Conservation (phyloP, 2,329 filamentous ascomycete species). For the Aspergillus sp. region DNA sequence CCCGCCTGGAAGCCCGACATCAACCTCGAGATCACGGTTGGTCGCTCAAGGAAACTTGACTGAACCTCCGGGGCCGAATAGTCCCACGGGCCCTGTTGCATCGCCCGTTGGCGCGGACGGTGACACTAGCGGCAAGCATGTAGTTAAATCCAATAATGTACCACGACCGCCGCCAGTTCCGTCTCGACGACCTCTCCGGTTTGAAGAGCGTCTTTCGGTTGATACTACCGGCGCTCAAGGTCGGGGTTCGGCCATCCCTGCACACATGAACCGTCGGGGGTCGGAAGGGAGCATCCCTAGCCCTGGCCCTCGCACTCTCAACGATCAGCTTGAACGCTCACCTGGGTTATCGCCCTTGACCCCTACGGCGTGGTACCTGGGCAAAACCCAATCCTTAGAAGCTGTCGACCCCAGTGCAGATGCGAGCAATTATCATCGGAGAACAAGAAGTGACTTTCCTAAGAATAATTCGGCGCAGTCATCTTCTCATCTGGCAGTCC, state of each 20-base stretch:
- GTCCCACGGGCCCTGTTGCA: conserved; percentile 2
- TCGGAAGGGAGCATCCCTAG: conserved; percentile 63
- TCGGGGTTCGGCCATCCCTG: conserved; percentile 52
- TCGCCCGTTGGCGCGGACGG: conserved; percentile 2
- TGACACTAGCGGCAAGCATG: conserved; percentile 2
- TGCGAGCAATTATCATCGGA: conserved; percentile 24
- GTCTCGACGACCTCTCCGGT: conserved; percentile 50
- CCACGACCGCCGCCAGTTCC: conserved; percentile 14
- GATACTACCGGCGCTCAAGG: conserved; percentile 43
- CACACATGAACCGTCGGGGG: conserved; percentile 50
- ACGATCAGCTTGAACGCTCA: conserved; percentile 29
- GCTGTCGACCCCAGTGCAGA: conserved; percentile 24
- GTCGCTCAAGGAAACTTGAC: background rate
- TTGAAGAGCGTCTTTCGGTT: conserved; percentile 64
- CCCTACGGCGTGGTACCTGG: conserved; percentile 59
- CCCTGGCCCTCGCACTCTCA: conserved; percentile 36
- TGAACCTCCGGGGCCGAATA: background rate
- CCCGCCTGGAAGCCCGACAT: conserved; percentile 28
- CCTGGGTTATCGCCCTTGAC: conserved; percentile 53
- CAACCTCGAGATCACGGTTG: conserved; percentile 6
- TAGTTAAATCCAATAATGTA: conserved; percentile 1
- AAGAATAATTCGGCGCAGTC: conserved; percentile 15
- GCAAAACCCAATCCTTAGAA: conserved; percentile 37
- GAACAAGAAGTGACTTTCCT: conserved; percentile 51
- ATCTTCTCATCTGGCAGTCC: conserved; percentile 26